These are phyloP conservation scores for Fraxinus floribunda DNA, from an alignment of 305 asterid species.

Conservation along the genomic window DNA sequence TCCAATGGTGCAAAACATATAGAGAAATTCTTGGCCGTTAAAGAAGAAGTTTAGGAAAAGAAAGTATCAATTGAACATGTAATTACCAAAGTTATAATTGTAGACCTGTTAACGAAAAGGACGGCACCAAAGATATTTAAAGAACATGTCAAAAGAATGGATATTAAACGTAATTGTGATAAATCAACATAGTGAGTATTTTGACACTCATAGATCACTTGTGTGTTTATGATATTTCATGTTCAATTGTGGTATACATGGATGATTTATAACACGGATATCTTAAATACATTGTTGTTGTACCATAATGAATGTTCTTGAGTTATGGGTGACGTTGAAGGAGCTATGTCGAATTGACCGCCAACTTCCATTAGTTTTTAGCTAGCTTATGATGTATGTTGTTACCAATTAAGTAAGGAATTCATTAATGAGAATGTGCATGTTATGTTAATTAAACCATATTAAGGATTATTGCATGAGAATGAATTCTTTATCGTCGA, in stretches of 20 bases:
- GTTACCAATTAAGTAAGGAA: neutral
- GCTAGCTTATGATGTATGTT: neutral
- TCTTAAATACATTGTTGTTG: neutral
- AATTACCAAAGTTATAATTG: neutral
- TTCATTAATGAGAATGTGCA: neutral
- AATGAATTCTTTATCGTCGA: neutral
- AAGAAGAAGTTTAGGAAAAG: neutral
- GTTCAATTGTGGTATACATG: neutral
- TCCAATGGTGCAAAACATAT: neutral
- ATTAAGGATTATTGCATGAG: neutral
- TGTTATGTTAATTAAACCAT: neutral
- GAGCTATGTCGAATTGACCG: neutral
- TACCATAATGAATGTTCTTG: neutral
- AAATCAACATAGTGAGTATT: neutral
- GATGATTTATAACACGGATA: neutral
- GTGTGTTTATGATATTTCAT: neutral
- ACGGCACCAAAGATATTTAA: neutral
- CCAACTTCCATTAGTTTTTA: neutral
- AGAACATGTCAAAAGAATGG: neutral
- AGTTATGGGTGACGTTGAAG: neutral
- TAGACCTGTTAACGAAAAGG: neutral
- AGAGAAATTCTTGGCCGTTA: neutral
- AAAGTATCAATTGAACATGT: neutral
- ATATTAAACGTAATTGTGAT: neutral
- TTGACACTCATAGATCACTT: neutral